Evolutionary conservation across 208 protist species (phyloP).

Genomic region (Borovskyia barvae): DNA sequence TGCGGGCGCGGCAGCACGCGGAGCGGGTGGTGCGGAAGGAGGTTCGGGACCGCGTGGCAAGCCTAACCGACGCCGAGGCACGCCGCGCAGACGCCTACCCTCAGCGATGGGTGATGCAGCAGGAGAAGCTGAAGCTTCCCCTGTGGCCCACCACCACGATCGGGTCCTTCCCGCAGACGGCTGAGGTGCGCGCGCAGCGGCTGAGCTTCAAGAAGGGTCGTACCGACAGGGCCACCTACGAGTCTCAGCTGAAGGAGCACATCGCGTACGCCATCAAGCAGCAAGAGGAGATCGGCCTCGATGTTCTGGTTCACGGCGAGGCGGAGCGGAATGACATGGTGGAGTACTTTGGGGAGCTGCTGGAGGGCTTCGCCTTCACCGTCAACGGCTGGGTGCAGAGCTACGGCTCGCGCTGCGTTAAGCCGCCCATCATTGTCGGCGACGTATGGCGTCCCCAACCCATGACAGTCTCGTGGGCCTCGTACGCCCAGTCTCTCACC

Average conservation of each 20-base stretch:
- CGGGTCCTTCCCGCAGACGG: constrained; percentile 90
- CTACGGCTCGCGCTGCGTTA: constrained; percentile 84
- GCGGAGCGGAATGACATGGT: constrained; percentile 92
- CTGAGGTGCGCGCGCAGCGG: constrained; percentile 65
- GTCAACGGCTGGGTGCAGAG: constrained; percentile 85
- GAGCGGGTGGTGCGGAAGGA: constrained; percentile 34
- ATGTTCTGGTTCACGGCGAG: constrained; percentile 91
- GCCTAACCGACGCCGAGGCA: constrained; percentile 18
- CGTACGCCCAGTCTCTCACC: constrained; percentile 77
- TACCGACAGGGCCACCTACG: constrained; percentile 52
- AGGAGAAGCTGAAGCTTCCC: constrained; percentile 50
- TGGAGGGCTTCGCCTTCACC: constrained; percentile 85
- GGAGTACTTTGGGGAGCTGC: constrained; percentile 87
- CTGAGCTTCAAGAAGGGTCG: constrained; percentile 55
- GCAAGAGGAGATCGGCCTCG: constrained; percentile 83
- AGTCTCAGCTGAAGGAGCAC: constrained; percentile 66
- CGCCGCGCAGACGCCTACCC: constrained; percentile 24
- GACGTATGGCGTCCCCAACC: constrained; percentile 60
- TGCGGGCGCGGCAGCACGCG: constrained; percentile 23
- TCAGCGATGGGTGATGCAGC: constrained; percentile 42
- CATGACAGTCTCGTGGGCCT: constrained; percentile 81
- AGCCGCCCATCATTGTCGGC: constrained; percentile 86
- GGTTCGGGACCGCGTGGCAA: constrained; percentile 33
- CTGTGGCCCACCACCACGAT: constrained; percentile 90
- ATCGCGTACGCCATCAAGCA: constrained; percentile 68